Percentiles rank a stretch among this genome's conserved stretches.
phyloP scores from a whole-genome alignment of 2,329 filamentous ascomycete species.

The Sporothrix pallida region DNA sequence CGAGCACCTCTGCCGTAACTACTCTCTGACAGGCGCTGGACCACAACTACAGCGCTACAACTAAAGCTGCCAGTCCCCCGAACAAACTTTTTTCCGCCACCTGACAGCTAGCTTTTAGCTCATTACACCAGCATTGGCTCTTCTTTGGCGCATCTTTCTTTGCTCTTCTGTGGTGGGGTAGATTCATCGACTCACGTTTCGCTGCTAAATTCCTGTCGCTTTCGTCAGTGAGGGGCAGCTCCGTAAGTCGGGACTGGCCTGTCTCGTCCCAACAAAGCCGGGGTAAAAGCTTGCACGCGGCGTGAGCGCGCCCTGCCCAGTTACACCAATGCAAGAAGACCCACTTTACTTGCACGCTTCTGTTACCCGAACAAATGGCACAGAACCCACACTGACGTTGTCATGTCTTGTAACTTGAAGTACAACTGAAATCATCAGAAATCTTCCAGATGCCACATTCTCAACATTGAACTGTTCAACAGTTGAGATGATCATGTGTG shows the following conservation, averaged over 20 bases:
- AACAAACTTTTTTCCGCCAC: conserved; percentile 24
- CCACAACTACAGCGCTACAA: neutral
- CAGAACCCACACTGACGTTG: conserved; percentile 9
- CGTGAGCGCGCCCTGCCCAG: neutral
- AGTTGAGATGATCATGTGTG: neutral
- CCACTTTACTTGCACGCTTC: neutral
- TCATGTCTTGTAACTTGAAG: neutral
- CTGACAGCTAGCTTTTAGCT: conserved; percentile 8
- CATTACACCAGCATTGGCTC: neutral
- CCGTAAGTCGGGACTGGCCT: conserved; percentile 4
- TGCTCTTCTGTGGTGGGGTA: conserved; percentile 8
- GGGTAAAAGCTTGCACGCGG: conserved; percentile 12
- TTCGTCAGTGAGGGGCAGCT: conserved; percentile 26
- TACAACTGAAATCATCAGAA: neutral
- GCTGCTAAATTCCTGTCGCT: neutral
- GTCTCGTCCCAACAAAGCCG: neutral
- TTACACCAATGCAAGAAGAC: neutral
- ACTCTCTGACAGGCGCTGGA: neutral
- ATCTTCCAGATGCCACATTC: neutral
- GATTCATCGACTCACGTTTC: neutral
- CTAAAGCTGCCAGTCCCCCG: neutral
- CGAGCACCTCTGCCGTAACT: neutral
- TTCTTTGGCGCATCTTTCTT: neutral
- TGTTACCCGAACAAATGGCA: neutral
- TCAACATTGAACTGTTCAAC: neutral